Conservation (phyloP, 768 basidiomycete species). For the Basidioascus undulatus region DNA sequence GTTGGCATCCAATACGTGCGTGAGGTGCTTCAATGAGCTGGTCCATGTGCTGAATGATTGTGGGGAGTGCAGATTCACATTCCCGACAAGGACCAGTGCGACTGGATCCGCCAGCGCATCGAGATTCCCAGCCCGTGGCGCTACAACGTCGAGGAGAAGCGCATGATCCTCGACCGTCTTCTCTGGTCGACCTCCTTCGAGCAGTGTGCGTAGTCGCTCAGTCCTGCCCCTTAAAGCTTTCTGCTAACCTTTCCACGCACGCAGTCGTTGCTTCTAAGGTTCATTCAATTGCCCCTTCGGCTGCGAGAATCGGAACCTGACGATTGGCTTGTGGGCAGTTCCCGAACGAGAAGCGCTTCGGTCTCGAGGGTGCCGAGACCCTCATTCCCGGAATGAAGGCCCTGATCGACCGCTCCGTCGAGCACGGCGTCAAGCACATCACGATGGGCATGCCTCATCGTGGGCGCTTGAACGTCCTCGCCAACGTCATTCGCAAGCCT, state of each 20-base stretch:
- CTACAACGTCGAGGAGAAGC: conserved; percentile 92
- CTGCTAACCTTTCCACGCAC: no score
- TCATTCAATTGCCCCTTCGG: no score
- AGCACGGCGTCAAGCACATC: conserved; percentile 81
- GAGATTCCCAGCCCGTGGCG: conserved; percentile 94
- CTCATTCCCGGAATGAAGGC: conserved; percentile 99
- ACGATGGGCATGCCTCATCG: conserved; percentile 99
- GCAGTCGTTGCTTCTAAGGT: conserved; percentile 95
- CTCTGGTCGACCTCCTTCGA: conserved; percentile 99
- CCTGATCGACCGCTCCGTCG: conserved; percentile 92
- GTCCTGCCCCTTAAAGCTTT: no score
- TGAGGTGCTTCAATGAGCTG: conserved; percentile 11
- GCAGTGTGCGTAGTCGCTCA: no score
- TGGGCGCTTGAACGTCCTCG: conserved; percentile 89
- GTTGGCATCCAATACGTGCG: conserved; percentile 72
- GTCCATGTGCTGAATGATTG: no score
- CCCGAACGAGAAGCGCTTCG: conserved; percentile 98
- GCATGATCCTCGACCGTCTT: conserved; percentile 93
- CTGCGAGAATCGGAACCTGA: no score
- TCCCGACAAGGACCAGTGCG: conserved; percentile 92
- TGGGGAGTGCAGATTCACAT: conserved; percentile 69
- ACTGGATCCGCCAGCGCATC: conserved; percentile 93
- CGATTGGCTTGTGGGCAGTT: no score
- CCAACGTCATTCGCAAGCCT: conserved; percentile 95
- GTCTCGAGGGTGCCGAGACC: conserved; percentile 90